These are phyloP conservation scores for Spinacia oleracea DNA, from an alignment of 179 eudicot species.

Conservation along the genomic window DNA sequence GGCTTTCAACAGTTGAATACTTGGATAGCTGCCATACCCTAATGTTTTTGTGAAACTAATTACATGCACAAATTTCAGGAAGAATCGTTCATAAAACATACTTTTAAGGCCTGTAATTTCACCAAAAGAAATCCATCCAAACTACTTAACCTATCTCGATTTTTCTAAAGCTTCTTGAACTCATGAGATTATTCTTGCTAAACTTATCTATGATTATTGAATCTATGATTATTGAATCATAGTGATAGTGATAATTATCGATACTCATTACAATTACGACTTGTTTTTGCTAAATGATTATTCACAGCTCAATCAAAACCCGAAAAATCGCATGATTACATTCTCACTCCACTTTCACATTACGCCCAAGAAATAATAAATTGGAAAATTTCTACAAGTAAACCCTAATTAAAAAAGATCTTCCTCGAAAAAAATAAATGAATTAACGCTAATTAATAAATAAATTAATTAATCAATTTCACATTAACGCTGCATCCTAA, in stretches of 20 bases:
- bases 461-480: no score
- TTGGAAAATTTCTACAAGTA: not conserved
- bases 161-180: not conserved
- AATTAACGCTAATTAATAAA: no score
- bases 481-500: no score
- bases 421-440: no score
- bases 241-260: no score
- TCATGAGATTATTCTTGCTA: not conserved
- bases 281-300: no score
- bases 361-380: not conserved
- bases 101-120: not conserved
- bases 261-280: no score
- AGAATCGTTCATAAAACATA: no score
- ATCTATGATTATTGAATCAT: no score
- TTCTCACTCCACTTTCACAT: not conserved
- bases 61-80: not conserved
- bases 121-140: not conserved
- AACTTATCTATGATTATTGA: not conserved
- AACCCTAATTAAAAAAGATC: slow-evolving; percentile 26
- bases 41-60: not conserved
- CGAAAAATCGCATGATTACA: not conserved
- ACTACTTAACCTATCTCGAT: not conserved
- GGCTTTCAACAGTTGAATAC: not conserved
- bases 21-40: not conserved
- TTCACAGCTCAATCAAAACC: not conserved